Evolutionary conservation across 495 filamentous ascomycete species (phyloP).

Genomic region (Penicillium parvum): DNA sequence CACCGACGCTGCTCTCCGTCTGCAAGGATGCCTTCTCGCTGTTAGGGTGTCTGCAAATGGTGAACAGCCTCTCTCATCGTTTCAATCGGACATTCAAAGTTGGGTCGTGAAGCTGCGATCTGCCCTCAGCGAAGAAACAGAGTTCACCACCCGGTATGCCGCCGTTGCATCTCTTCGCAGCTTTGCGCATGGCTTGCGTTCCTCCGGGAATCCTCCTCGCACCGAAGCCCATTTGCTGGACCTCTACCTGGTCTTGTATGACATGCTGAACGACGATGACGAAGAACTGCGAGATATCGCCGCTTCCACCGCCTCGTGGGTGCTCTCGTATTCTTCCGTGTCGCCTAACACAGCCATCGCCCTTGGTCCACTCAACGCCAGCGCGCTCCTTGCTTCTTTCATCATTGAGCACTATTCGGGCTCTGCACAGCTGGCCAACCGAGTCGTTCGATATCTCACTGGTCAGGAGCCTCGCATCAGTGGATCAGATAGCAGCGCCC

Average conservation of each 20-base stretch:
- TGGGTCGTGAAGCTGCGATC: conserved; percentile 35
- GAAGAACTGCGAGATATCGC: conserved; percentile 73
- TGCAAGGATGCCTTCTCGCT: conserved; percentile 55
- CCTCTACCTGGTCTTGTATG: conserved; percentile 51
- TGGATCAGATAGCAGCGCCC: conserved; percentile 8
- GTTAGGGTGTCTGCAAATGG: conserved; percentile 42
- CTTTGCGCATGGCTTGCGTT: conserved; percentile 29
- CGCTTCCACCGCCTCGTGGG: conserved; percentile 46
- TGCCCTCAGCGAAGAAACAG: conserved; percentile 42
- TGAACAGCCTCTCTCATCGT: conserved; percentile 2
- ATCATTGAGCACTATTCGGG: conserved; percentile 34
- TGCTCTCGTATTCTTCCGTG: conserved; percentile 37
- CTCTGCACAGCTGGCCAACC: conserved; percentile 32
- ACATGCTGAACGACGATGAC: conserved; percentile 81
- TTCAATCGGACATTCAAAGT: conserved; percentile 20
- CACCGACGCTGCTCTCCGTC: conserved; percentile 39
- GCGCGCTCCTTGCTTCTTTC: conserved; percentile 41
- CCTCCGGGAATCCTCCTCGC: conserved; percentile 20
- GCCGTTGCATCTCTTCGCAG: conserved; percentile 43
- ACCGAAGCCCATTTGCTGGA: conserved; percentile 33
- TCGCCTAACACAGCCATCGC: conserved; percentile 27
- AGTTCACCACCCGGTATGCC: conserved; percentile 61
- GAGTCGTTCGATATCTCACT: conserved; percentile 26
- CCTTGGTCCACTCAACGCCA: conserved; percentile 45
- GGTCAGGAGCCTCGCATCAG: conserved; percentile 25